These are phyloP conservation scores for Eutrema salsugineum DNA, from an alignment of 441 rosid species.

Conservation along the genomic window DNA sequence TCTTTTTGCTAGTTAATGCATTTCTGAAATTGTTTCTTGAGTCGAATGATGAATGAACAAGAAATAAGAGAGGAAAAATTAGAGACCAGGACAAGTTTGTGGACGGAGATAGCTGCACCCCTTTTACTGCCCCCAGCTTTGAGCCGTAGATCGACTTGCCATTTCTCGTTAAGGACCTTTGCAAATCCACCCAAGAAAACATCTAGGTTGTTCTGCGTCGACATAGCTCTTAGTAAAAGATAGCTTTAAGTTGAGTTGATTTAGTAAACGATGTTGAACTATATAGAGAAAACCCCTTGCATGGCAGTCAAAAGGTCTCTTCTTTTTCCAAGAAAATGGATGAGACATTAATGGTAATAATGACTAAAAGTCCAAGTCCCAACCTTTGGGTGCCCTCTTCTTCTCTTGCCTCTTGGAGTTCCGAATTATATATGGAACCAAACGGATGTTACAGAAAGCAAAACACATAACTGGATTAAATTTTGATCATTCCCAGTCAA, in stretches of 20 bases:
- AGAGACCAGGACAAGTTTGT: slow-evolving; percentile 8
- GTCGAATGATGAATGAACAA: not conserved
- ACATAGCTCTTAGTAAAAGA: not conserved
- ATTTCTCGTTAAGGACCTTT: not conserved
- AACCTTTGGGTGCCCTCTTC: not conserved
- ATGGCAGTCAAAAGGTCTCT: not conserved
- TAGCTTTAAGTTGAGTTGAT: not conserved
- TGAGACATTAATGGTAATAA: not conserved
- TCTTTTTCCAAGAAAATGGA: not conserved
- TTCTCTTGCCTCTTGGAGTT: too few species aligned
- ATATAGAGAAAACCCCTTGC: not conserved
- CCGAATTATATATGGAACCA: not conserved
- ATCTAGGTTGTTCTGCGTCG: not conserved
- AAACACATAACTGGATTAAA: too few species aligned
- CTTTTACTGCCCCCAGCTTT: not conserved
- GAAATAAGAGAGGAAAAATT: not conserved
- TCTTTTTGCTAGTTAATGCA: too few species aligned
- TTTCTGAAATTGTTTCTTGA: too few species aligned
- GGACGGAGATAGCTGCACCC: not conserved
- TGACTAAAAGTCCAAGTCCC: not conserved
- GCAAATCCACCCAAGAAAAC: not conserved
- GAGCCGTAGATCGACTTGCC: not conserved
- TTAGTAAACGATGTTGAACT: not conserved
- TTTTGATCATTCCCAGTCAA: too few species aligned
- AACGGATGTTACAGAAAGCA: not conserved